Conservation (phyloP, 2,329 filamentous ascomycete genomes). For the Fusarium multiceps region DNA sequence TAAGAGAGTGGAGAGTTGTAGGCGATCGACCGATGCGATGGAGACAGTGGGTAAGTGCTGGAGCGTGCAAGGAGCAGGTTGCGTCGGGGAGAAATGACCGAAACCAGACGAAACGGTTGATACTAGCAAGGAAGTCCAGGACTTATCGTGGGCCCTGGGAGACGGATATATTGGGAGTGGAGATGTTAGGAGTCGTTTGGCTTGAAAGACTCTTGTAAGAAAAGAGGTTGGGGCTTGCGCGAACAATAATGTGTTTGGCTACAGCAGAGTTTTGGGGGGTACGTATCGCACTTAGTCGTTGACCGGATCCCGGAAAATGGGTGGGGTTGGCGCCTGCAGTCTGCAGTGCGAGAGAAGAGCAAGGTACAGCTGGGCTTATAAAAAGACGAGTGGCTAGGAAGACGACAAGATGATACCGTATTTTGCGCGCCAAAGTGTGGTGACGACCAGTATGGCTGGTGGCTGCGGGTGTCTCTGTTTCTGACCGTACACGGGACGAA, state of each 20-base stretch:
- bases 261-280: constrained; percentile 39
- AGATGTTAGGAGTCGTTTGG: constrained; percentile 40
- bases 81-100: constrained; percentile 30
- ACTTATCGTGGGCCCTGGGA: constrained; percentile 38
- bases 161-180: constrained; percentile 47
- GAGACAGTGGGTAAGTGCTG: constrained; percentile 35
- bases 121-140: constrained; percentile 46
- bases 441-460: constrained; percentile 17
- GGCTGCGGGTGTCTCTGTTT: constrained; percentile 25
- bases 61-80: constrained; percentile 39
- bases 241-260: constrained; percentile 42
- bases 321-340: constrained; percentile 37
- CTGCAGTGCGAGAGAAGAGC: constrained; percentile 30
- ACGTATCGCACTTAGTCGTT: constrained; percentile 27
- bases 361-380: constrained; percentile 19
- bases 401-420: constrained; percentile 18
- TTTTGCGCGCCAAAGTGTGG: constrained; percentile 22
- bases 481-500: constrained; percentile 22
- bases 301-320: constrained; percentile 24
- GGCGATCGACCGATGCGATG: constrained; percentile 45
- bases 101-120: constrained; percentile 40
- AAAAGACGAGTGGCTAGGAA: constrained; percentile 30
- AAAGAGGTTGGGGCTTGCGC: constrained; percentile 43
- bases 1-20: constrained; percentile 40
- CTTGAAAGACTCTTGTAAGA: constrained; percentile 30